Percentiles rank a stretch among this genome's conserved stretches.
phyloP scores from a whole-genome alignment of 768 basidiomycete genomes.

The Saitozyma podzolica region DNA sequence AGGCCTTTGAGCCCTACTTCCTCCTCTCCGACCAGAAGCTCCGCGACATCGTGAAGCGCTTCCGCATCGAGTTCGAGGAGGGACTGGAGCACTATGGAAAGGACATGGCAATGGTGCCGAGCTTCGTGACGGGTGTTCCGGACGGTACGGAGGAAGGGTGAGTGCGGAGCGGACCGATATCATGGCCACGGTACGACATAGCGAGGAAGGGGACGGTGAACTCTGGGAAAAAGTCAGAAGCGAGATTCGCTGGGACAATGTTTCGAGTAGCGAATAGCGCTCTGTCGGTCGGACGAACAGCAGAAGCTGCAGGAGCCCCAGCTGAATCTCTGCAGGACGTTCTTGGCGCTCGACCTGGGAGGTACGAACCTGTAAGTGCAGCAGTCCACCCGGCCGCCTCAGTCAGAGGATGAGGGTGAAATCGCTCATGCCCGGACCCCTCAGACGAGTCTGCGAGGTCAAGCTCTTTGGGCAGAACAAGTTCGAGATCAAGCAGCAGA shows the following conservation, averaged over 20 bases:
- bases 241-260: too few species aligned
- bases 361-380: constrained; percentile 88
- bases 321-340: constrained; percentile 64
- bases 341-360: constrained; percentile 92
- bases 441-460: constrained; percentile 94
- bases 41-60: constrained; percentile 69
- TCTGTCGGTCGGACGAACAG: too few species aligned
- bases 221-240: too few species aligned
- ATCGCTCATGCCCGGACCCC: not conserved
- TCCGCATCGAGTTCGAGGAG: constrained; percentile 73
- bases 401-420: not conserved
- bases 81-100: constrained; percentile 74
- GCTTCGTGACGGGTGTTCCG: constrained; percentile 93
- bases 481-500: constrained; percentile 88
- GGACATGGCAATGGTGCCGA: constrained; percentile 95
- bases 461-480: constrained; percentile 83
- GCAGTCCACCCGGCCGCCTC: not conserved
- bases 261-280: too few species aligned
- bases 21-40: constrained; percentile 65
- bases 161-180: constrained; percentile 34
- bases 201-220: not conserved
- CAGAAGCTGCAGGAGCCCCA: too few species aligned
- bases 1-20: constrained; percentile 73
- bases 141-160: constrained; percentile 92
- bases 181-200: not conserved